Evolutionary conservation across 208 protist genomes (phyloP), one percentile per base, ranked within the genome.

Genomic region (Trypanosoma brucei): DNA sequence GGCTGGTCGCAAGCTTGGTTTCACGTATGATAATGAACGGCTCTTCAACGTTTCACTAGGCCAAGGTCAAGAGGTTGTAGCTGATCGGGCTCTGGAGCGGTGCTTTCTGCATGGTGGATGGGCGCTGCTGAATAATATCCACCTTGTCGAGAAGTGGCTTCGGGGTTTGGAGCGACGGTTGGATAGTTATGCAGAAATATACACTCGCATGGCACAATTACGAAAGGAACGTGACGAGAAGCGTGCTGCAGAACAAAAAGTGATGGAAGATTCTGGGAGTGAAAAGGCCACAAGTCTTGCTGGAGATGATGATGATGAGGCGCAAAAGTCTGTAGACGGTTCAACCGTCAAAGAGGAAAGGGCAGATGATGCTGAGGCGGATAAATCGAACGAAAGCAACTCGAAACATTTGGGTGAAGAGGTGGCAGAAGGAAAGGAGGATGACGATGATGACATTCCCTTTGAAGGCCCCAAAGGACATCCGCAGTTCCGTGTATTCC

Each of bases 111-210:
- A 96, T 42, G 96, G 96, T 60, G 92, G 92, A 35, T 99, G 98
- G 98, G 97, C 97, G 13, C 84, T 99, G 54, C 79, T 99, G 38
- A 93, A 98, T 81, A 99, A 99, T 79, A 98, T 99, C 63, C 98
- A 99, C 79, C 83, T 99, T 9, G 98, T 98, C 14, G 76, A 95
- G 51, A 94, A 90, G 70, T 99, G 98, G 98, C 84, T 98, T 40
- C 74, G 80, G 37, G 84, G 86, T 37, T 85, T 99, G 45, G 98
- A 99, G 86, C 98, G 98, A 68, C 85, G 93, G 51, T 79, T 99
- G 36, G 97, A 99, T 44, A 68, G 72, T 59, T 97, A 97, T 68
- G 82, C 86, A 3, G 86, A 96, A 68, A 85, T 86, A 36, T 96
- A 97, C 78, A 94, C 86, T 34, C 88, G 91, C 48, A 83, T 97